Conservation (phyloP, 768 basidiomycete species). For the Termitomyces eurrhizus region DNA sequence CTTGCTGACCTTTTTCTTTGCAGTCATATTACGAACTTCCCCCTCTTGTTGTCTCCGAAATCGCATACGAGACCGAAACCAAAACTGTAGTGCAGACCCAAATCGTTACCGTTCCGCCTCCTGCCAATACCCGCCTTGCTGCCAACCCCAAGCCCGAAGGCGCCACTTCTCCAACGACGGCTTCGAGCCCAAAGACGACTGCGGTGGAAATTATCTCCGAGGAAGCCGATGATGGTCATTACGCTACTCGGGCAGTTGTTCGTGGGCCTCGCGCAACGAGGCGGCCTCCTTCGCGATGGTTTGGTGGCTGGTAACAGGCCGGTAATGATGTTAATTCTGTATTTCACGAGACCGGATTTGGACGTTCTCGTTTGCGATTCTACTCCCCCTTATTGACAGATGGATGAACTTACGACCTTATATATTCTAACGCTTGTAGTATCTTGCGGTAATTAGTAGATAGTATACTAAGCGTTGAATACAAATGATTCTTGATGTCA, state of each 20-base stretch:
- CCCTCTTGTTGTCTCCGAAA: slow-evolving; percentile 41
- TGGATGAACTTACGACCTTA: slow-evolving; percentile 26
- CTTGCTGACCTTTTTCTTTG: slow-evolving; percentile 26
- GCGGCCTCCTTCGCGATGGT: slow-evolving; percentile 54
- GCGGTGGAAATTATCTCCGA: slow-evolving; percentile 67
- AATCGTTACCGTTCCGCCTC: slow-evolving; percentile 68
- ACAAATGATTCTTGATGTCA: slow-evolving; percentile 16
- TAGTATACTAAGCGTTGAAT: slow-evolving; percentile 31
- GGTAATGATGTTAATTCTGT: slow-evolving; percentile 26
- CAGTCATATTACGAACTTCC: slow-evolving; percentile 42
- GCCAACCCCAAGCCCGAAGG: slow-evolving; percentile 69
- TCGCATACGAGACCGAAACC: slow-evolving; percentile 53
- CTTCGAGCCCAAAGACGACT: slow-evolving; percentile 71
- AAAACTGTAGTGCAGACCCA: slow-evolving; percentile 64
- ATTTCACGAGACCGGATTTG: slow-evolving; percentile 23
- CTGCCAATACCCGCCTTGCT: slow-evolving; percentile 74
- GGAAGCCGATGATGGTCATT: slow-evolving; percentile 37
- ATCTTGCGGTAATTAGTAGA: slow-evolving; percentile 27
- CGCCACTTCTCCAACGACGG: slow-evolving; percentile 49
- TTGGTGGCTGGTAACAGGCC: slow-evolving; percentile 49
- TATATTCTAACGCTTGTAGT: slow-evolving; percentile 20
- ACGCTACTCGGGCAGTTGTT: slow-evolving; percentile 34
- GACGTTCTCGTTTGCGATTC: slow-evolving; percentile 10
- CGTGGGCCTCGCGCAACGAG: slow-evolving; percentile 43
- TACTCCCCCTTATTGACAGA: slow-evolving; percentile 18